Evolutionary conservation across 495 filamentous ascomycete species (phyloP).

Genomic region (Copromyces sp.): DNA sequence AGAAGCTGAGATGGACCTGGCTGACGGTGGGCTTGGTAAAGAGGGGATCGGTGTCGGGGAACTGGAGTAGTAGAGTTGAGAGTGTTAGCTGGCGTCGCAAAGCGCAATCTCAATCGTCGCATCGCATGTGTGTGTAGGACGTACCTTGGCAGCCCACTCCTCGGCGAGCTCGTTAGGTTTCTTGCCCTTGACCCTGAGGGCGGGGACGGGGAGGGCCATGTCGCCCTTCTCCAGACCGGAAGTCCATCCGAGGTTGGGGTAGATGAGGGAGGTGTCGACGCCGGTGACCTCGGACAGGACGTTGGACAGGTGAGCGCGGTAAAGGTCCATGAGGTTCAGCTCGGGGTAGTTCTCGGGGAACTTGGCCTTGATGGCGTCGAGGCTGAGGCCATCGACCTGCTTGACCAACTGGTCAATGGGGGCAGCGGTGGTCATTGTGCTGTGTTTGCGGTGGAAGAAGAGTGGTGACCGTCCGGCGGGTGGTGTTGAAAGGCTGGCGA

Average conservation of each 20-base stretch:
- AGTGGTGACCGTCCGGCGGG: no score
- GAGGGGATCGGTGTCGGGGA: conserved; percentile 63
- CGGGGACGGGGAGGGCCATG: conserved; percentile 66
- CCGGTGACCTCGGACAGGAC: conserved; percentile 62
- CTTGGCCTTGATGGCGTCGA: conserved; percentile 29
- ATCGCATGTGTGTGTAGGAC: background rate
- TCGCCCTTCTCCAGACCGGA: conserved; percentile 82
- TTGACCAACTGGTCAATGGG: conserved; percentile 27
- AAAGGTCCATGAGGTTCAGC: conserved; percentile 79
- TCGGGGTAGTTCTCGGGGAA: conserved; percentile 53
- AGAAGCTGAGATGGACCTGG: conserved; percentile 73
- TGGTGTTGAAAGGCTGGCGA: background rate
- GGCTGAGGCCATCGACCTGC: conserved; percentile 29
- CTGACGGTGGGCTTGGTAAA: conserved; percentile 53
- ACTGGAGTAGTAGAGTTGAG: conserved; percentile 28
- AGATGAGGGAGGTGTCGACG: conserved; percentile 67
- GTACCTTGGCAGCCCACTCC: conserved; percentile 60
- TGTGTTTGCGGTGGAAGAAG: background rate
- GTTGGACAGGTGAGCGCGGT: conserved; percentile 71
- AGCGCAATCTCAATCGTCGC: background rate
- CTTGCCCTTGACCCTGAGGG: conserved; percentile 70
- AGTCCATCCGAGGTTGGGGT: conserved; percentile 71
- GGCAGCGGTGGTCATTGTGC: conserved; percentile 15
- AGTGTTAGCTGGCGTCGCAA: background rate
- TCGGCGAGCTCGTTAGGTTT: conserved; percentile 63